Evolutionary conservation across 495 filamentous ascomycete species (phyloP), one percentile per base, ranked within the genome.

Genomic region (Astrothelium subdiscretum): DNA sequence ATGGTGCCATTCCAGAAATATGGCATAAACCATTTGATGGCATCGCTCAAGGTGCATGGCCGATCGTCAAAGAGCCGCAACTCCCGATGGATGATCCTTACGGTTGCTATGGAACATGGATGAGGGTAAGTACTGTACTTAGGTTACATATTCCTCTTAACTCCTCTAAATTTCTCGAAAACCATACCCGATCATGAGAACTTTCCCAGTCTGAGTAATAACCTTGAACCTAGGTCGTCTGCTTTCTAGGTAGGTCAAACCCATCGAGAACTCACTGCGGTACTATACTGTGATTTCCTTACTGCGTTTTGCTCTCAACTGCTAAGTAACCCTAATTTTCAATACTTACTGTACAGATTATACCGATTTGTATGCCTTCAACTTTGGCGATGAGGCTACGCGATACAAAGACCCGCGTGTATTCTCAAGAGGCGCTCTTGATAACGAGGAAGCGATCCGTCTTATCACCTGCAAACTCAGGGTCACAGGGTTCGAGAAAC

Each of bases 391-490:
- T 2, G 60, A 69, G 2, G 65, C 65, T 4, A 58, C 68, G 2
- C 68, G 74, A 11, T 62, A 59, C 3, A 71, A 77, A 61, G 64
- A 77, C 1, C 80, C 81, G 26, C 76, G 81, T 12, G 58, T 60
- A 32, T n/a, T n/a, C n/a, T 22, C 57, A 15, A 35, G 15, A 2
- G 70, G 69, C 2, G 72, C 81, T 0, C 72, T 87, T 32, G 69
- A 80, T 57, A 76, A 71, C 3, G 65, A 69, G 6, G 80, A 80
- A 62, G 85, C 84, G 8, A 81, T 80, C 31, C 77, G 84, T 15
- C 75, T 87, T n/a, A 85, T 88, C 62, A 71, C 78, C 29, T 84
- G 87, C 81, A 79, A 80, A 67, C 68, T 87, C 12, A 68, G 75
- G 26, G 79, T 83, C 24, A 80, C 76, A 0, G 65, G 74, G 27